Base-by-base conservation (phyloP, 306 rosid genomes). In the Casuarina glauca region DNA sequence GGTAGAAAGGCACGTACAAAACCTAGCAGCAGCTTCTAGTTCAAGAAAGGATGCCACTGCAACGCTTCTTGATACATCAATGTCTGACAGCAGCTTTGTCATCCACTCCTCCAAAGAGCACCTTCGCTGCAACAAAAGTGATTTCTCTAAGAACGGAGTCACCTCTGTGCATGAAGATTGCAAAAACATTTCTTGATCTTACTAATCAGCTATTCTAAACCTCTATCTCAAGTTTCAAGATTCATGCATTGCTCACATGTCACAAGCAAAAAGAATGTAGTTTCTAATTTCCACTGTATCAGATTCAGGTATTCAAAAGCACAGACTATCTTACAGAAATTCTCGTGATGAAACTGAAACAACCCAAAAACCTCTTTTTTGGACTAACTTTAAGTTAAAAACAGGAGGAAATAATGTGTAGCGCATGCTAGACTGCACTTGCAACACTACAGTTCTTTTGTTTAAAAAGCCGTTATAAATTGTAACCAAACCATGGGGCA, bases 91-190 rank as follows among this genome's bases (percentile, higher is more conserved):
- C 74, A 96, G 82, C 86, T 90, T 91, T 60, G 88, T 88, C 84
- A 93, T 84, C 99, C 99, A 93, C 77, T 92, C 96, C 88, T 96
- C 99, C 93, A 96, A 85, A 72, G 97, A 92, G 87, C 91, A 82
- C 88, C 93, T 93, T 91, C 99, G 89, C 99, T 96, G 97, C 84
- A 89, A 83, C 77, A 85, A 85, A 83, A 79, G 80, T 70, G 80
- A 82, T 69, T 61, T 75, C 83, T 70, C 77, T 76, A 78, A 84
- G 64, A 81, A 69, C 16, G 52, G 42, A 57, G 50, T 69, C 79
- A 84, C 67, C 38, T 26, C 19, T 49, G 68, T 57, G 63, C 62
- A 9, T 41, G 51, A 78, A 69, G 78, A 48, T 75, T 75, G 70
- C 73, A 50, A 70, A 64, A 68, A 83, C 8, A 57, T 43, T 32